Base-by-base conservation (phyloP, 805 yeast species). In the Priceomyces castillae region DNA sequence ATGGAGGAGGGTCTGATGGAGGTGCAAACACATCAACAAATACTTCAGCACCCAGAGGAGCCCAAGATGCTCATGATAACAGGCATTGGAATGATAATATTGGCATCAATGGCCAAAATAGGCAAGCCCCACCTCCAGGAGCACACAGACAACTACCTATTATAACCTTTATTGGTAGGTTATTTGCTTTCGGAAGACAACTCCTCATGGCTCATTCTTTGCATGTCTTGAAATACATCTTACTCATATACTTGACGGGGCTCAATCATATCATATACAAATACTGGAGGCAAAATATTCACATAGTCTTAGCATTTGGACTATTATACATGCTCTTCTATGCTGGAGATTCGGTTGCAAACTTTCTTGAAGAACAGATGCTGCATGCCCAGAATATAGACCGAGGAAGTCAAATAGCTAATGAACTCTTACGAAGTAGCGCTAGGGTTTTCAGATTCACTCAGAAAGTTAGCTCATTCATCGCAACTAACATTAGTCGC, bases 401-500 rank as follows among this genome's bases (percentile, higher is more conserved):
- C 5, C 31, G 10, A 17, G 14, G 30, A 14, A 9, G 11, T 14
- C 10, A 35, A 31, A 12, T n/a, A 18, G 17, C 39, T 15, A 15
- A 15, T 28, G 25, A 39, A 36, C 3, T 12, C 34, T 28, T 28
- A 23, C 23, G 19, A 31, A 26, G 34, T 19, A 16, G 16, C 37
- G 19, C 23, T 37, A 7, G 22, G 25, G 11, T 16, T 9, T 34
- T 30, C 35, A n/a, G 41, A 25, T n/a, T 22, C 11, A 20, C 19
- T 30, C 26, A 28, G 36, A 10, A 35, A 26, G 56, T 60, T 66
- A 37, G 51, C 47, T 41, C 46, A 54, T 36, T 46, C 50, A 37
- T 52, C 49, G 64, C 69, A 46, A 61, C 59, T 34, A 52, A 48
- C 22, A 52, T 43, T 23, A 50, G 55, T 46, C 42, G 54, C 12